Evolutionary conservation across 805 yeast genomes (phyloP).

Genomic region (Metschnikowia kofuensis): DNA sequence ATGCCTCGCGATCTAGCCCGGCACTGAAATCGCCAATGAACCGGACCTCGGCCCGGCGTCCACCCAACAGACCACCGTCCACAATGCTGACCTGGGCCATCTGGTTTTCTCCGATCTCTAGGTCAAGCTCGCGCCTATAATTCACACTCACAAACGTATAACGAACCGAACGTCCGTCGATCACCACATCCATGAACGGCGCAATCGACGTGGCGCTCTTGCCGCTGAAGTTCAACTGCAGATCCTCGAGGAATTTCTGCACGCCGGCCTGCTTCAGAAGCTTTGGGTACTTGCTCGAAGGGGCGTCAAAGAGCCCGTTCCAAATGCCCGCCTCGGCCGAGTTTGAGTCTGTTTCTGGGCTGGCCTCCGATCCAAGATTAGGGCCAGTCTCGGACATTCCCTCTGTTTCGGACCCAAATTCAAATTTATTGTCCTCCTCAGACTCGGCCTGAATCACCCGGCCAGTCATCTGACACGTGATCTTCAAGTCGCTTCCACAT

Average conservation of each 20-base stretch:
- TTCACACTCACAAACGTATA: conserved; percentile 44
- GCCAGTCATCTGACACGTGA: conserved; percentile 39
- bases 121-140: conserved; percentile 46
- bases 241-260: conserved; percentile 34
- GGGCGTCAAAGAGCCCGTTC: conserved; percentile 19
- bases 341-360: background rate
- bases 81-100: conserved; percentile 42
- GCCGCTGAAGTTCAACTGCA: conserved; percentile 43
- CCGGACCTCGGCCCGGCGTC: conserved; percentile 42
- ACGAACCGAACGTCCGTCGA: conserved; percentile 36
- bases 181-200: conserved; percentile 34
- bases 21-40: conserved; percentile 14
- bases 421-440: no score
- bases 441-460: conserved; percentile 16
- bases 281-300: conserved; percentile 25
- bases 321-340: background rate
- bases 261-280: conserved; percentile 42
- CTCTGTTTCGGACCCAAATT: background rate
- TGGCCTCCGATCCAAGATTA: background rate
- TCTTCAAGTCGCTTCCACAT: conserved; percentile 41
- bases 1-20: conserved; percentile 19
- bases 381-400: background rate
- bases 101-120: conserved; percentile 31
- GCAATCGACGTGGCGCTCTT: conserved; percentile 33
- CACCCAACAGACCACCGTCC: conserved; percentile 62